These are phyloP conservation scores for Laburnicola sp. DNA, from an alignment of 2,329 filamentous ascomycete species.

Conservation along the genomic window DNA sequence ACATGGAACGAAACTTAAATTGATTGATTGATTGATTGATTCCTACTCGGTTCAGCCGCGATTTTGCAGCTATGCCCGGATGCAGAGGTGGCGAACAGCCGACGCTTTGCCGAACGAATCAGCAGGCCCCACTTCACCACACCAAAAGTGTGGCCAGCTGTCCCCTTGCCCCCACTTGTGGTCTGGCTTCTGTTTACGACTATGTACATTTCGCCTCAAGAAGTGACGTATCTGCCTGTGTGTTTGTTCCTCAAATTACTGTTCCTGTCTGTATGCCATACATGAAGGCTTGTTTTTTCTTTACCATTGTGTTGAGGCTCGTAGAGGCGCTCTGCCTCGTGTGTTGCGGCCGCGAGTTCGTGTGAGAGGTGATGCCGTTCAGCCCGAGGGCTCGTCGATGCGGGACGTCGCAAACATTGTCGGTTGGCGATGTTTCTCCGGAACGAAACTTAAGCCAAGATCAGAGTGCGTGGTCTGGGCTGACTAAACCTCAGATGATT, in stretches of 20 bases:
- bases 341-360: slow-evolving; percentile 6
- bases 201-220: slow-evolving; percentile 5
- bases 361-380: too few species aligned
- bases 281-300: slow-evolving; percentile 5
- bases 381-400: too few species aligned
- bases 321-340: slow-evolving; percentile 12
- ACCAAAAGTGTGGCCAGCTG: neutral
- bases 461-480: too few species aligned
- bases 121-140: slow-evolving; percentile 4
- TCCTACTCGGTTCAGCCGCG: slow-evolving; percentile 3
- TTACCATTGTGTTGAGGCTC: slow-evolving; percentile 6
- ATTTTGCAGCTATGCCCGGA: slow-evolving; percentile 5
- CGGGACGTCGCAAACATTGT: too few species aligned
- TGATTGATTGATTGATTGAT: neutral
- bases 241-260: slow-evolving; percentile 1
- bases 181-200: too few species aligned
- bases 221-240: slow-evolving; percentile 14
- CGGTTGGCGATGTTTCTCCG: too few species aligned
- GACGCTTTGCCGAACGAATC: neutral
- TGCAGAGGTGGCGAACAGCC: neutral
- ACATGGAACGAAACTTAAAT: too few species aligned
- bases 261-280: slow-evolving; percentile 1
- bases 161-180: too few species aligned
- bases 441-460: too few species aligned
- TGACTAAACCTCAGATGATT: too few species aligned